Evolutionary conservation across 768 basidiomycete species (phyloP).

Genomic region (Neoboletus subvelutipes): DNA sequence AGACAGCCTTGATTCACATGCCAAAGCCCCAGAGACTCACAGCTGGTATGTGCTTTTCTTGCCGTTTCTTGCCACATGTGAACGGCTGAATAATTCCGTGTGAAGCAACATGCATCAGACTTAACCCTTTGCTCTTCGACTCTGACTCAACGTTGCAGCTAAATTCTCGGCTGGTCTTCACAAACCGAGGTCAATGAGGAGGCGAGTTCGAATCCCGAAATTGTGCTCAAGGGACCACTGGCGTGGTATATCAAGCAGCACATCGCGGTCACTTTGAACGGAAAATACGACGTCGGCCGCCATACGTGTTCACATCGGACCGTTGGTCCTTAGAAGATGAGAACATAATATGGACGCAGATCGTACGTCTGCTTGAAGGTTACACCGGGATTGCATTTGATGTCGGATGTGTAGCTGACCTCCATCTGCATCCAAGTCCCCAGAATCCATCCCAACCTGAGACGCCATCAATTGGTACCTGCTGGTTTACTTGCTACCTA

Average conservation of each 20-base stretch:
- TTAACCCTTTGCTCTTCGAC: neutral
- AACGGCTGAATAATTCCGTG: conserved; percentile 31
- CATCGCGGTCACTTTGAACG: neutral
- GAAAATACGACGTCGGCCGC: neutral
- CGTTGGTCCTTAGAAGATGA: neutral
- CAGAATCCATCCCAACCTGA: neutral
- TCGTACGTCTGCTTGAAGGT: too few species aligned
- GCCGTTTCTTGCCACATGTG: conserved; percentile 34
- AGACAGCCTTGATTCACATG: neutral
- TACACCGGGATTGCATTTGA: neutral
- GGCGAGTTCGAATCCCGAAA: neutral
- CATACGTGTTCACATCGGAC: neutral
- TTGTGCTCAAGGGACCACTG: neutral
- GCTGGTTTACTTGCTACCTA: neutral
- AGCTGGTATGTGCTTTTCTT: conserved; percentile 29
- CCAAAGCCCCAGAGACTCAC: neutral
- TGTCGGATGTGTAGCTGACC: neutral
- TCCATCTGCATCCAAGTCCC: neutral
- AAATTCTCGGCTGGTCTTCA: neutral
- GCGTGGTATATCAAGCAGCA: neutral
- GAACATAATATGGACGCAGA: neutral
- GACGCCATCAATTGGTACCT: neutral
- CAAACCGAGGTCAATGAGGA: neutral
- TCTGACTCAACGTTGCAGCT: neutral
- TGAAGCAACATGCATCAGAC: conserved; percentile 42